These are phyloP conservation scores for Paramecium sexaurelia DNA, from an alignment of 73 alveolate species.

Conservation along the genomic window DNA sequence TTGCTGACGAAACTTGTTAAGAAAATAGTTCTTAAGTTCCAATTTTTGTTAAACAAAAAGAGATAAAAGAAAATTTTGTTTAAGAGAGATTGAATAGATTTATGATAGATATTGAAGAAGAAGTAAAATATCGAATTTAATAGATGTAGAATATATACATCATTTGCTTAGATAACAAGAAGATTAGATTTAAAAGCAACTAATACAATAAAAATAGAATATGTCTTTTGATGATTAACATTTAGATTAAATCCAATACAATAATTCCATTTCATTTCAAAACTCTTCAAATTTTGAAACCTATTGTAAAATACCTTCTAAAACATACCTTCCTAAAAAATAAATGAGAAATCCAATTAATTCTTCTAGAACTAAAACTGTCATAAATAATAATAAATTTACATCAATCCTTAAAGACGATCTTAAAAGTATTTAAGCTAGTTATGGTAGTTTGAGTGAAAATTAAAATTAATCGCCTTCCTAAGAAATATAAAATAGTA, in stretches of 20 bases:
- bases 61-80: neutral
- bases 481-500: neutral
- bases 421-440: neutral
- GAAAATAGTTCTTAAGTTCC: neutral
- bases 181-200: neutral
- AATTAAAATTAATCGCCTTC: neutral
- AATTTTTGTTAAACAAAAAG: neutral
- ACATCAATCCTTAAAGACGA: neutral
- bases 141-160: neutral
- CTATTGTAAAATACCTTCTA: neutral
- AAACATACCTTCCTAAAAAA: neutral
- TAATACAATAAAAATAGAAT: neutral
- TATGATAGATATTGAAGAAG: neutral
- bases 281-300: neutral
- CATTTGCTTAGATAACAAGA: neutral
- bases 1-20: neutral
- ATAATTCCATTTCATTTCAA: neutral
- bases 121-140: conserved; percentile 4
- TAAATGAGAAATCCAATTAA: neutral
- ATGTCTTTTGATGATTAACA: neutral
- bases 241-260: neutral
- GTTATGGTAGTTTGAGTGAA: neutral
- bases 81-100: neutral
- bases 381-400: neutral
- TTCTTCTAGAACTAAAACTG: neutral